phyloP scores from a whole-genome alignment of 75 land plant genomes.

The Cunninghamia lanceolata region DNA sequence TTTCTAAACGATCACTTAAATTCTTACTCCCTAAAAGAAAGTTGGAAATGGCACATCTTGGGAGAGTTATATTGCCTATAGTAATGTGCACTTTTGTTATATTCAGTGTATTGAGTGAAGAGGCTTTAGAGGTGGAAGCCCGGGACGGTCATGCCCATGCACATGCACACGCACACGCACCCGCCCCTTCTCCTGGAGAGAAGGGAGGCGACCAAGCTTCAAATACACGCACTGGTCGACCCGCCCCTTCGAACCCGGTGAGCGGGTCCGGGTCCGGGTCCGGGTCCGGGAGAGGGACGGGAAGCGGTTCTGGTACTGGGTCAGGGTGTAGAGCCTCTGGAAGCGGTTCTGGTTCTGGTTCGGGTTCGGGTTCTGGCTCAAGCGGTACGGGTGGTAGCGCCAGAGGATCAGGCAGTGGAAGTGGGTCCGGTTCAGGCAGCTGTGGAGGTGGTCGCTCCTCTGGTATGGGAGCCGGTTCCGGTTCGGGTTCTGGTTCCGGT shows the following conservation, averaged over 20 bases:
- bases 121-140: background rate
- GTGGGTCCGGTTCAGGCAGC: conserved; percentile 24
- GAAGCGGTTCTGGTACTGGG: conserved; percentile 8
- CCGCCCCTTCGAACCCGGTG: background rate
- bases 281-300: conserved; percentile 24
- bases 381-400: conserved; percentile 33
- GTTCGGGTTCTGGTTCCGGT: conserved; percentile 15
- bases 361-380: conserved; percentile 40
- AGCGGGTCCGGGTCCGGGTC: conserved; percentile 22
- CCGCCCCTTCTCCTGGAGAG: background rate
- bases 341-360: conserved; percentile 8
- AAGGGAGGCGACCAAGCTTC: background rate
- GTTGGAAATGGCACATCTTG: background rate
- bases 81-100: background rate
- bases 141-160: background rate
- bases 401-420: conserved; percentile 40
- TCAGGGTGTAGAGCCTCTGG: background rate
- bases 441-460: conserved; percentile 27
- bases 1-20: too few species aligned
- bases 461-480: conserved; percentile 34
- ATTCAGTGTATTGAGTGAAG: background rate
- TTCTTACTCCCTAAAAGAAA: background rate
- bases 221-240: background rate
- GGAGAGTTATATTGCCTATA: background rate
- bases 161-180: too few species aligned